Base-by-base conservation (phyloP, 2,329 filamentous ascomycete species). In the Diaporthe sp. region DNA sequence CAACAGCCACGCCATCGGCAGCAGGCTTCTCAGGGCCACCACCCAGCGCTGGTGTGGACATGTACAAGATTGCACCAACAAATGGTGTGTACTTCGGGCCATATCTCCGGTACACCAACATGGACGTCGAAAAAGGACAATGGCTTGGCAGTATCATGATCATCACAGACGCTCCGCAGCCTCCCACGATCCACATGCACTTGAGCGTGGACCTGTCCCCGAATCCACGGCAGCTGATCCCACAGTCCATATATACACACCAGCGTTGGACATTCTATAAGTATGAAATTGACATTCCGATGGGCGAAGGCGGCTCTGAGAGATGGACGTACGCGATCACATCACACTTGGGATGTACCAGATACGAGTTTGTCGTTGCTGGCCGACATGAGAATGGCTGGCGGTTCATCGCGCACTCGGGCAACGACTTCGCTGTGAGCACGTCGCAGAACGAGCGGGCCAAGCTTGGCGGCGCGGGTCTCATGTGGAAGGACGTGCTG, bases 251-350 rank as follows among this genome's bases (percentile, higher is more conserved):
- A 75, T 94, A 93, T 79, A 94, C 93, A 1, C 97, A 99, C 83
- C 96, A 98, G 82, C 89, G 95, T 76, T 99, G 96, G 96, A 93
- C 93, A 17, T 99, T 99, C 83, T 98, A 97, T 85, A 94, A 96
- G 81, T 99, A 99, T 81, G 95, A 98, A 77, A 85, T 98, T 74
- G 94, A 98, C 77, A 85, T 99, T 62, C 92, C 91, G 76, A 99
- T 99, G 97, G 92, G 94, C 46, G 96, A 98, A 22, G 89, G 88
- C 37, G 90, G 91, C 42, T 94, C 95, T 0, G 91, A 92, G 78
- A 94, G 97, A 81, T 99, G 97, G 97, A 99, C 97, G 0, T 99
- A 99, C 82, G 97, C 97, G 2, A 96, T 99, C 70, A 99, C 97
- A 0, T 98, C 97, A 1, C 96, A 98, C 81, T 88, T 98, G 28